phyloP scores from a whole-genome alignment of 1,284 basidiomycete genomes.

The Moesziomyces sp. region DNA sequence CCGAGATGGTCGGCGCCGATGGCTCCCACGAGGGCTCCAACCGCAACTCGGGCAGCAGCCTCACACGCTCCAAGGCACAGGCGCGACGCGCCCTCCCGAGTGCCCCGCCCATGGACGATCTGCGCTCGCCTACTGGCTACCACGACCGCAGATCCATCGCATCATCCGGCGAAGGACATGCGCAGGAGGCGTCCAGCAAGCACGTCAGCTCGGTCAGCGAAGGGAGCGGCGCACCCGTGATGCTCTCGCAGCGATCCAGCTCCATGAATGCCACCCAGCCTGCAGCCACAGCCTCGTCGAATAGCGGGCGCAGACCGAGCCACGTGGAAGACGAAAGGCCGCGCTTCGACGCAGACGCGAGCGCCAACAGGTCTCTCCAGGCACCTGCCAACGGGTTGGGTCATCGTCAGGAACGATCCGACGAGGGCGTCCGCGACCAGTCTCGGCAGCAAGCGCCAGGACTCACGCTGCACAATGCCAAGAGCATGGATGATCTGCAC shows the following conservation, averaged over 20 bases:
- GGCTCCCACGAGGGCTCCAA: constrained; percentile 29
- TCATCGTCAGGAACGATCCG: constrained; percentile 34
- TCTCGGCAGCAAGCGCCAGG: constrained; percentile 9
- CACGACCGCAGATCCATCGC: constrained; percentile 43
- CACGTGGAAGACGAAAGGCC: constrained; percentile 22
- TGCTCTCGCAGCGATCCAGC: constrained; percentile 31
- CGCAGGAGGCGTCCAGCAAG: constrained; percentile 17
- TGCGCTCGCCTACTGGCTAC: constrained; percentile 32
- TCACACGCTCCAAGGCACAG: constrained; percentile 49
- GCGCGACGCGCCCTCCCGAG: constrained; percentile 42
- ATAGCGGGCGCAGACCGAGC: constrained; percentile 14
- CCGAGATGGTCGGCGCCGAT: constrained; percentile 31
- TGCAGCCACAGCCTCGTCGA: constrained; percentile 3
- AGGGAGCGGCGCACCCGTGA: constrained; percentile 8
- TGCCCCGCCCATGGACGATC: constrained; percentile 34
- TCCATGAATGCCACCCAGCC: constrained; percentile 14
- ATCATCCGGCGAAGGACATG: constrained; percentile 36
- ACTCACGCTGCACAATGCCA: constrained; percentile 42
- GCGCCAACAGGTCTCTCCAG: constrained; percentile 9
- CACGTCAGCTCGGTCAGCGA: constrained; percentile 22
- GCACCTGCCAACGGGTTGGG: constrained; percentile 13
- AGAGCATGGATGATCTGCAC: constrained; percentile 53
- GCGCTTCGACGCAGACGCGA: constrained; percentile 5
- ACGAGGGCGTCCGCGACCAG: constrained; percentile 15
- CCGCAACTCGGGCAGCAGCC: constrained; percentile 42